Percentiles rank a stretch among this genome's conserved stretches.
phyloP scores from a whole-genome alignment of 805 yeast genomes.

The Wickerhamomyces silvicola region DNA sequence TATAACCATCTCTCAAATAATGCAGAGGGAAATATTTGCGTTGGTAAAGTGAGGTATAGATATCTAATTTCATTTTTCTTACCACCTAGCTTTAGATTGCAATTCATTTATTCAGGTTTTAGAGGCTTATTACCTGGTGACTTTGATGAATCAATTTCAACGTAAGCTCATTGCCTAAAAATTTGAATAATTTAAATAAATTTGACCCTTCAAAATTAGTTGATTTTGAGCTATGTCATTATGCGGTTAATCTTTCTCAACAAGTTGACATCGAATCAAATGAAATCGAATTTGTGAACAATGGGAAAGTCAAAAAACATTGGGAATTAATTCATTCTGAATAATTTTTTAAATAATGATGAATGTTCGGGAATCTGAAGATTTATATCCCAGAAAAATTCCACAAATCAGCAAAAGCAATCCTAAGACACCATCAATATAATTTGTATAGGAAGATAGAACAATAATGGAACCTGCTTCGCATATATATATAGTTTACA shows the following conservation, averaged over 20 bases:
- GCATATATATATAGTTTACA: too few species aligned
- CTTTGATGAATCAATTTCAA: conserved; percentile 44
- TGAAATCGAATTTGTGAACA: conserved; percentile 25
- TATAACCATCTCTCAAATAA: conserved; percentile 37
- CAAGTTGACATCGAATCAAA: conserved; percentile 38
- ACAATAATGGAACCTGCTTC: too few species aligned
- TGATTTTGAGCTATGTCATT: conserved; percentile 52
- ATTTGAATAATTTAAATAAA: conserved; percentile 70
- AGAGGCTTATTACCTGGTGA: conserved; percentile 87
- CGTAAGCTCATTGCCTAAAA: conserved; percentile 46
- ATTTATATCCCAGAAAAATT: conserved; percentile 40
- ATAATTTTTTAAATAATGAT: conserved; percentile 43
- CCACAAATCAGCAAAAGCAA: conserved; percentile 24
- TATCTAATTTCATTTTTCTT: conserved; percentile 85
- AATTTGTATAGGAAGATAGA: conserved; percentile 34
- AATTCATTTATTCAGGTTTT: conserved; percentile 72
- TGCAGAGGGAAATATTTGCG: conserved; percentile 53
- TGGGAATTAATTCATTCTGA: conserved; percentile 49
- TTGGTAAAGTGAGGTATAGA: conserved; percentile 95
- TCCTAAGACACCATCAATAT: conserved; percentile 42
- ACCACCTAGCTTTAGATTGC: conserved; percentile 53
- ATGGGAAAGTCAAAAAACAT: conserved; percentile 11
- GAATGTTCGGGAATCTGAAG: conserved; percentile 49
- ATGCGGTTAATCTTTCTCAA: conserved; percentile 56
- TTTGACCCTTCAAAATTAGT: conserved; percentile 57